phyloP scores from a whole-genome alignment of 2,329 filamentous ascomycete species.

The Colletotrichum tanaceti region DNA sequence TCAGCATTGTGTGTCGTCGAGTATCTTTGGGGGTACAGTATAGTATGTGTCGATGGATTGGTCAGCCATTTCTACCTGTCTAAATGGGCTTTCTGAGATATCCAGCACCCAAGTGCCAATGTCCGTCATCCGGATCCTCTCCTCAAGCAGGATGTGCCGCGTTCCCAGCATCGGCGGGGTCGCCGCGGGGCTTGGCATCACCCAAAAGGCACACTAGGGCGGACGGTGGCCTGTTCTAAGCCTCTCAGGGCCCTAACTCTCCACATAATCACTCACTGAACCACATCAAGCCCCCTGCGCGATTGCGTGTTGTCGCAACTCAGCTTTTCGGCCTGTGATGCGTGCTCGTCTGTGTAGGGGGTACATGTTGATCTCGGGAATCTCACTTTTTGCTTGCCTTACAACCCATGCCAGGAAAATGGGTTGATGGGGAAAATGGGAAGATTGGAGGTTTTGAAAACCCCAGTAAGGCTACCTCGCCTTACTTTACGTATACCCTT shows the following conservation, averaged over 20 bases:
- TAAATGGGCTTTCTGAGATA: not conserved
- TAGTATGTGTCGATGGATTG: not conserved
- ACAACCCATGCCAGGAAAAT: not conserved
- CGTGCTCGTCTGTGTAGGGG: not conserved
- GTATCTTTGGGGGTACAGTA: no score
- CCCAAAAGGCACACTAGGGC: not conserved
- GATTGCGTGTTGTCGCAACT: conserved; percentile 30
- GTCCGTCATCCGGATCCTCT: conserved; percentile 11
- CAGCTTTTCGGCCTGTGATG: conserved; percentile 17
- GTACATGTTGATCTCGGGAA: not conserved
- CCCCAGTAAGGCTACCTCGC: not conserved
- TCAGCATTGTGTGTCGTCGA: not conserved
- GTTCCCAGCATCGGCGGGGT: conserved; percentile 10
- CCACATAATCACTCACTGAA: conserved; percentile 15
- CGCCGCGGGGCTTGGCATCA: not conserved
- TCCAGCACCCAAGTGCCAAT: not conserved
- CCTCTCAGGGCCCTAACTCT: conserved; percentile 1
- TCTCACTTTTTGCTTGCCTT: not conserved
- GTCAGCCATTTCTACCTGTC: no score
- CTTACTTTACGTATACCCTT: not conserved
- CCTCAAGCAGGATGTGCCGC: not conserved
- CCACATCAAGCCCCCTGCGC: conserved; percentile 16
- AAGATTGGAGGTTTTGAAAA: not conserved
- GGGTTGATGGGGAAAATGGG: not conserved
- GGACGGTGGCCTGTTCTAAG: conserved; percentile 1